These are phyloP conservation scores for Carex kokanica DNA, from an alignment of 176 grass and related monocot species.

Conservation along the genomic window DNA sequence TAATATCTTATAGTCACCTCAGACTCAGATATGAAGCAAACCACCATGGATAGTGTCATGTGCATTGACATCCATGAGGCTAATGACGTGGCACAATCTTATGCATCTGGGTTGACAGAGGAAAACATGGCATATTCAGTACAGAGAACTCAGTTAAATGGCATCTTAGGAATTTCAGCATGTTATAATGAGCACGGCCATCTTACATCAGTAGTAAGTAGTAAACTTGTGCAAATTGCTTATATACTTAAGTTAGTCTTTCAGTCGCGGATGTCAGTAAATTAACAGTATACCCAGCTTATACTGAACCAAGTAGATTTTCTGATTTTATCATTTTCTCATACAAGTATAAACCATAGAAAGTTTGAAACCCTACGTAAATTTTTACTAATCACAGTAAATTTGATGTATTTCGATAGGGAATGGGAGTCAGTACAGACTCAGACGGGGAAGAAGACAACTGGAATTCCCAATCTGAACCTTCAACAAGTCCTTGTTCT, in stretches of 20 bases:
- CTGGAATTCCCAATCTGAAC: conserved; percentile 19
- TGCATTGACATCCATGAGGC: conserved; percentile 41
- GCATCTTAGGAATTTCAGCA: conserved; percentile 32
- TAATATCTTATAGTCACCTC: conserved; percentile 24
- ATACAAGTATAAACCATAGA: neutral
- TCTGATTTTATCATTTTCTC: conserved; percentile 22
- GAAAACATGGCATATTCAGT: conserved; percentile 37
- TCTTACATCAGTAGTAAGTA: conserved; percentile 39
- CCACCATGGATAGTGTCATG: conserved; percentile 31
- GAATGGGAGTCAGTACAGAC: conserved; percentile 18
- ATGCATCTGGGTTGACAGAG: conserved; percentile 37
- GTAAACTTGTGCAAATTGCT: conserved; percentile 24
- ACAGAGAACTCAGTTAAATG: conserved; percentile 46
- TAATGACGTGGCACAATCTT: conserved; percentile 25
- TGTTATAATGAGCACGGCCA: conserved; percentile 36
- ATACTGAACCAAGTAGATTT: conserved; percentile 7
- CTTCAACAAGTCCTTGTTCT: conserved; percentile 28
- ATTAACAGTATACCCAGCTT: conserved; percentile 8
- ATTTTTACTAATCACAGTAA: neutral
- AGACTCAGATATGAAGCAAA: conserved; percentile 42
- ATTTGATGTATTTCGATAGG: conserved; percentile 25
- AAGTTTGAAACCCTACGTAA: neutral
- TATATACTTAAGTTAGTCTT: conserved; percentile 31
- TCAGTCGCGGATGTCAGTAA: conserved; percentile 21
- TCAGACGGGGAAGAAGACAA: conserved; percentile 37